These are phyloP conservation scores for Backusella luteola DNA, from an alignment of 192 early-diverging fungal species.

Conservation along the genomic window DNA sequence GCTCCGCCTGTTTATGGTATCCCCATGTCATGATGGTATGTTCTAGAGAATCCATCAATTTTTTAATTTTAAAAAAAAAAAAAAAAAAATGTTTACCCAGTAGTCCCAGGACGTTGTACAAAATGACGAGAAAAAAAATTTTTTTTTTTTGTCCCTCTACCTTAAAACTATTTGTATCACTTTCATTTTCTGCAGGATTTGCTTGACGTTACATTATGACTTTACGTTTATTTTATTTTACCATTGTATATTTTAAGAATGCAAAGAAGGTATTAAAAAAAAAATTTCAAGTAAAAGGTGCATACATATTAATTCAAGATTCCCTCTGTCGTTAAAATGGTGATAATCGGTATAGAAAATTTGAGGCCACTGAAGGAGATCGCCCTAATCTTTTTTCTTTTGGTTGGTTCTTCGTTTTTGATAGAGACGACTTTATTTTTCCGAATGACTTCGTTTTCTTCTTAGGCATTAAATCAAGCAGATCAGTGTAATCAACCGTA, in stretches of 20 bases:
- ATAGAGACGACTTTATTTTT: not conserved
- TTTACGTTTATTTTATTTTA: not conserved
- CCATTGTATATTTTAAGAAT: not conserved
- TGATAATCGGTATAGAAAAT: not conserved
- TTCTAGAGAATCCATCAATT: not conserved
- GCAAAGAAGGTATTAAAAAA: not conserved
- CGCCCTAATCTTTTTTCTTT: not conserved
- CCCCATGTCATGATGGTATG: not conserved
- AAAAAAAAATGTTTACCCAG: not conserved
- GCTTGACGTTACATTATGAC: not conserved
- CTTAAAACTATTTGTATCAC: not conserved
- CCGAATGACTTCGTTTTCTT: not conserved
- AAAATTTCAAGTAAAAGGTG: not conserved
- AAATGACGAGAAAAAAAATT: not conserved
- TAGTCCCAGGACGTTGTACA: not conserved
- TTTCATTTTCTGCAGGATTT: constrained; percentile 1
- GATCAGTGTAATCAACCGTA: not conserved
- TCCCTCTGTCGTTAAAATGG: not conserved
- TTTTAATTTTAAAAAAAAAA: not conserved
- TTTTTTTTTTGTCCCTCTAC: too few species aligned
- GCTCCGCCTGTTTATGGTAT: not conserved
- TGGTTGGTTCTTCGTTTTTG: not conserved
- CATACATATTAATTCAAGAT: not conserved
- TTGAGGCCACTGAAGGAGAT: not conserved
- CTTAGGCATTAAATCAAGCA: not conserved